Evolutionary conservation across 441 rosid genomes (phyloP).

Genomic region (Brassica balearica): DNA sequence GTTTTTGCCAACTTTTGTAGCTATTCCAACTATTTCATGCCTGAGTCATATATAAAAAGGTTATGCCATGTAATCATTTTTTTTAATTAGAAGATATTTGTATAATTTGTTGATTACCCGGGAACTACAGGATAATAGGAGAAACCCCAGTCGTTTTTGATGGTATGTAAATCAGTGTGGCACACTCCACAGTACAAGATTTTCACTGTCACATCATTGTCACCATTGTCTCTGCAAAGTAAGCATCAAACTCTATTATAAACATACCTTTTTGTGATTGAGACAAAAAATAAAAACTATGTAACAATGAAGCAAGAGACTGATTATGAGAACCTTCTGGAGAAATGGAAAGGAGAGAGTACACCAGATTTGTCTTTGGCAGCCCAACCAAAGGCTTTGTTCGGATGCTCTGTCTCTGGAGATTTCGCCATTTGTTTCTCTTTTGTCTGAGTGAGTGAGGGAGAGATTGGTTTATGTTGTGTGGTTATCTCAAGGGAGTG

Average conservation of each 20-base stretch:
- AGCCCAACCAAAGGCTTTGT: constrained; percentile 11
- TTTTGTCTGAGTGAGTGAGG: not conserved
- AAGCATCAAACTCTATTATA: not conserved
- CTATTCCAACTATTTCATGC: constrained; percentile 7
- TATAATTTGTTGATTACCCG: not conserved
- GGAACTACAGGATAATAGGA: constrained; percentile 1
- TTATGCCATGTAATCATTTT: no score
- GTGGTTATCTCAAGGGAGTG: not conserved
- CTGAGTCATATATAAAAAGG: not conserved
- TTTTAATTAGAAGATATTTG: no score
- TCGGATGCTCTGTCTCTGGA: constrained; percentile 5
- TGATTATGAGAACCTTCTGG: not conserved
- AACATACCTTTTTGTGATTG: not conserved
- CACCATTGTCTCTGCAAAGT: not conserved
- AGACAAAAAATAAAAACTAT: not conserved
- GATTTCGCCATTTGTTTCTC: not conserved
- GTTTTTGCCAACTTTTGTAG: constrained; percentile 10
- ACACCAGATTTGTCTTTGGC: not conserved
- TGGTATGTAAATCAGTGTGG: constrained; percentile 2
- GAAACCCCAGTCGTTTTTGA: constrained; percentile 8
- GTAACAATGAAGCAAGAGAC: no score
- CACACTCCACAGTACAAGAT: constrained; percentile 1
- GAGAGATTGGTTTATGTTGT: not conserved
- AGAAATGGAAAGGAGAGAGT: constrained; percentile 2
- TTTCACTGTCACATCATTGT: constrained; percentile 2